A percentile compares a stretch with the other conserved stretches of the same genome.
Evolutionary conservation across 2,329 filamentous ascomycete genomes (phyloP).

Genomic region (Aureobasidium mangrovei): DNA sequence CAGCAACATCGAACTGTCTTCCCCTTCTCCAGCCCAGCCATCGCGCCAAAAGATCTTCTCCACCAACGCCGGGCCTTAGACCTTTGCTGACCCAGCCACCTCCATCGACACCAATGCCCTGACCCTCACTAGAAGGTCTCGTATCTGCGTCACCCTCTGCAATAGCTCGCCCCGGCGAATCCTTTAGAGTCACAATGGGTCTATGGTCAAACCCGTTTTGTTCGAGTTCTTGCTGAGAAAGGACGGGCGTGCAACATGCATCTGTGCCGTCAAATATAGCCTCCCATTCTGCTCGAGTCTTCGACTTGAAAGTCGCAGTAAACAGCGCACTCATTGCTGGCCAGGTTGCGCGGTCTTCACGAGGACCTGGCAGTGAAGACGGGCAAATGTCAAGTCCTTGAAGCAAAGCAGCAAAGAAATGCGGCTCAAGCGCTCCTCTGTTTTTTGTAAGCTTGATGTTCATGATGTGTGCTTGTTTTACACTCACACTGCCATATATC

Average conservation of each 20-base stretch:
- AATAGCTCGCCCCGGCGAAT: conserved; percentile 60
- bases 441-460: neutral
- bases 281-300: conserved; percentile 75
- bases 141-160: conserved; percentile 37
- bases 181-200: conserved; percentile 58
- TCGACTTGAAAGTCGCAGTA: conserved; percentile 54
- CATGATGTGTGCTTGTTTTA: neutral
- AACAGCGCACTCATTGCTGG: conserved; percentile 55
- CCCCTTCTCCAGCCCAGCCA: conserved; percentile 77
- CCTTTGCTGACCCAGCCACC: conserved; percentile 55
- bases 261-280: conserved; percentile 78
- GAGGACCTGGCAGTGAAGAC: conserved; percentile 36
- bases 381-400: conserved; percentile 53
- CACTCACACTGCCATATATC: conserved; percentile 63
- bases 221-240: conserved; percentile 66
- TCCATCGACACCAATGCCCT: conserved; percentile 57
- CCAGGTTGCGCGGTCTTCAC: conserved; percentile 59
- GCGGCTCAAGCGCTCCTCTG: conserved; percentile 73
- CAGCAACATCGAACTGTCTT: conserved; percentile 57
- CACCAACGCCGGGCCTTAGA: conserved; percentile 60
- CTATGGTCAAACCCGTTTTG: conserved; percentile 57
- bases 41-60: conserved; percentile 55
- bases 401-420: conserved; percentile 66
- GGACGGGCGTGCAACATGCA: conserved; percentile 83
- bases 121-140: conserved; percentile 42